These are phyloP conservation scores for Hypoxylon lenormandii DNA, from an alignment of 495 filamentous ascomycete species.

Conservation along the genomic window DNA sequence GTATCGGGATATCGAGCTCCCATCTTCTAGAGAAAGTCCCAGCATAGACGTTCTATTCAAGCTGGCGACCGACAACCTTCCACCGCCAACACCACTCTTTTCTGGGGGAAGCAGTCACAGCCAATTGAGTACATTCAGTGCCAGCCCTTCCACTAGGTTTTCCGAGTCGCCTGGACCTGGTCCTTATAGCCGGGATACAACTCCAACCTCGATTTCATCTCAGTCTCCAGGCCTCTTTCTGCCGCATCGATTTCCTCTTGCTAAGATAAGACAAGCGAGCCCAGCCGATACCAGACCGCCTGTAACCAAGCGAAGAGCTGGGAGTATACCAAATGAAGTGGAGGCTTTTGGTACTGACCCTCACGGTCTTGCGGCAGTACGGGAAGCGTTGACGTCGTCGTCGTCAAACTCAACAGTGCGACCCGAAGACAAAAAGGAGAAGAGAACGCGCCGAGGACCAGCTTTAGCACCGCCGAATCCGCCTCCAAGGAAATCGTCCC, in stretches of 20 bases:
- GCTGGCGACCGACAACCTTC: slow-evolving; percentile 69
- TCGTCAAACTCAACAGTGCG: slow-evolving; percentile 70
- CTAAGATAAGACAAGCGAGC: slow-evolving; percentile 72
- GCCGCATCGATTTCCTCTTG: slow-evolving; percentile 67
- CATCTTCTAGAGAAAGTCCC: slow-evolving; percentile 41
- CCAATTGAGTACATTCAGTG: slow-evolving; percentile 70
- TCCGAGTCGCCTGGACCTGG: slow-evolving; percentile 87
- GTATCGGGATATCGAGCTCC: slow-evolving; percentile 58
- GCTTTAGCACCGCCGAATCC: slow-evolving; percentile 69
- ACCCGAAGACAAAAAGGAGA: slow-evolving; percentile 59
- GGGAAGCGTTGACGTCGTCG: slow-evolving; percentile 72
- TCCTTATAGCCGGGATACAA: slow-evolving; percentile 87
- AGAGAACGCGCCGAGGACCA: slow-evolving; percentile 58
- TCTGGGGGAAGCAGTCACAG: slow-evolving; percentile 64
- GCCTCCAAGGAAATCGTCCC: slow-evolving; percentile 72
- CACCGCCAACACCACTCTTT: slow-evolving; percentile 73
- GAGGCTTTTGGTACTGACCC: slow-evolving; percentile 61
- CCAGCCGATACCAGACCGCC: slow-evolving; percentile 75
- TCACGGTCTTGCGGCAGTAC: slow-evolving; percentile 71
- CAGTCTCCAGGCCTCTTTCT: slow-evolving; percentile 83
- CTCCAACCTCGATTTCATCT: slow-evolving; percentile 96
- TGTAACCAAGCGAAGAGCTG: slow-evolving; percentile 69
- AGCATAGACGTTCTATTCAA: slow-evolving; percentile 58
- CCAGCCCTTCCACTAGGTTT: slow-evolving; percentile 92
- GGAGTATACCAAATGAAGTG: slow-evolving; percentile 65